A percentile compares a stretch with the other conserved stretches of the same genome.
These are phyloP conservation scores for Apocynum venetum DNA, from an alignment of 257 asterid genomes.

Conservation along the genomic window DNA sequence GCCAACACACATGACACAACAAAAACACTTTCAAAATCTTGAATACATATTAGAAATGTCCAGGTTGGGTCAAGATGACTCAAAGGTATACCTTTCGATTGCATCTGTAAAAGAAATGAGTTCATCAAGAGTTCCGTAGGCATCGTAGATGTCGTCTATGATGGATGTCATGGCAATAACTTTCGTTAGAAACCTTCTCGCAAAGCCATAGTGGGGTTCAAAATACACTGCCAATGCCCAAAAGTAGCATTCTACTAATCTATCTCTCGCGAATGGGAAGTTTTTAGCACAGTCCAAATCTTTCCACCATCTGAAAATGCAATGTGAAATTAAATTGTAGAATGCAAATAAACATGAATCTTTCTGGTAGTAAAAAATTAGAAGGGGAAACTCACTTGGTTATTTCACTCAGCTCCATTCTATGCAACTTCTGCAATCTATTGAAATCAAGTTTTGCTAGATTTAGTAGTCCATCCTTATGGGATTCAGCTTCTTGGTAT, in stretches of 20 bases:
- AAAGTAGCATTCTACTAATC: slow-evolving; percentile 2
- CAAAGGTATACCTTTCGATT: slow-evolving; percentile 15
- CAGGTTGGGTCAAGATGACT: too few species aligned
- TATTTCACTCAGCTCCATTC: slow-evolving; percentile 16
- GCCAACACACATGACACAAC: neutral
- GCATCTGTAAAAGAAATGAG: slow-evolving; percentile 25
- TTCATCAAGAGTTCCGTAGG: slow-evolving; percentile 10
- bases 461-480: slow-evolving; percentile 1
- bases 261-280: slow-evolving; percentile 1
- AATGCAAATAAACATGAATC: too few species aligned
- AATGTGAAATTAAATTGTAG: neutral
- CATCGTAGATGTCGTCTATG: neutral
- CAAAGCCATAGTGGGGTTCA: neutral
- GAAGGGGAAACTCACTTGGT: slow-evolving; percentile 8
- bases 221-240: neutral
- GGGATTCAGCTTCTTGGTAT: slow-evolving; percentile 20
- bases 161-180: neutral
- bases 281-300: neutral
- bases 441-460: slow-evolving; percentile 35
- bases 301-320: slow-evolving; percentile 10
- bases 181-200: neutral
- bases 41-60: too few species aligned
- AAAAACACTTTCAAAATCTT: too few species aligned
- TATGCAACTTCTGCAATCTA: slow-evolving; percentile 18
- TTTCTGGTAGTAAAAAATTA: too few species aligned